Base-by-base conservation (phyloP, 441 rosid species). In the Erysimum cheiri region DNA sequence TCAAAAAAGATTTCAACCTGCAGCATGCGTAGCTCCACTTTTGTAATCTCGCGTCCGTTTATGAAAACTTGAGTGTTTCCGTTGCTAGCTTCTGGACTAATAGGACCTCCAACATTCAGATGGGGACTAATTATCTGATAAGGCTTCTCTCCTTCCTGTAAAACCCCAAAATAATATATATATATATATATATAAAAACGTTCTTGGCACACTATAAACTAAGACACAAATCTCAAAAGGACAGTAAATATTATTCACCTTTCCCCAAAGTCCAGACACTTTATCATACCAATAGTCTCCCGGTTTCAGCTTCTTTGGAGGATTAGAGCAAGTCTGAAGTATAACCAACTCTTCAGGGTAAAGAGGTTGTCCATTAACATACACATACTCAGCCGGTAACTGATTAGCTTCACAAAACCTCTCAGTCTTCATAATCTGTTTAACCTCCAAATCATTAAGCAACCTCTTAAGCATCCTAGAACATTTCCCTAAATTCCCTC, bases 201-300 rank as follows among this genome's bases (percentile, higher is more conserved):
- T 72, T 77, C 40, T 56, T 37, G 22, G 67, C 49, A 58, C 53
- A 58, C 6, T 6, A 36, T 33, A 50, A 63, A 48, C 4, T 43
- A 63, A 50, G 37, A 62, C 29, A 32, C 13, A 72, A 67, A 66
- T 32, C 35, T 36, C 67, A 70, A 66, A 80, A 75, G 52, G 46
- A 66, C 61, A 60, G 39, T 35, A 63, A 49, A 78, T 74, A 86
- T 10, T 4, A 60, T 8, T 59, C 82, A 95, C 99, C 98, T 95
- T 92, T 81, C 98, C 99, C 99, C 99, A 95, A 56, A 92, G 87
- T 60, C 99, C 99, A 32, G 94, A 90, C 58, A 83, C 94, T 87
- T 77, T 88, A 77, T 94, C 99, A 69, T 94, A 95, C 99, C 99
- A 92, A 88, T 95, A 95, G 60, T 69, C 77, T 60, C 98, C 99